Evolutionary conservation across 495 filamentous ascomycete genomes (phyloP), one percentile per base, ranked within the genome.

Genomic region (Gamarada debralockiae): DNA sequence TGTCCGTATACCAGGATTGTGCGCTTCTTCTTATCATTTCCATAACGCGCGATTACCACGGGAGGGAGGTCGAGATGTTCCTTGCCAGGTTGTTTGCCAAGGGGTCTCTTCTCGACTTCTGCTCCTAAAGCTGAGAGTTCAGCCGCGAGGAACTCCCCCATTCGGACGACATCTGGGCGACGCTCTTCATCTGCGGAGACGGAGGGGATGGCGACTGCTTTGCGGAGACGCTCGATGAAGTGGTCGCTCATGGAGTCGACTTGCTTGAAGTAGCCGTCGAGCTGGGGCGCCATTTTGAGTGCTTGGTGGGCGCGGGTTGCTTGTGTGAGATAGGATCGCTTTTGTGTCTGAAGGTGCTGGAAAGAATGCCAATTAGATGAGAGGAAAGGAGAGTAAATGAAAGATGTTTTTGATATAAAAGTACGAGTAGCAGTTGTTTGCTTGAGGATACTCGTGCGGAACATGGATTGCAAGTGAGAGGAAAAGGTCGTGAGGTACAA

Each of bases 1-100:
- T 99, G 95, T 25, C 95, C 95, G 60, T 99, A 99, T 21, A 99
- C 88, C 40, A 97, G 77, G 59, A 99, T 92, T 8, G 90, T 97
- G 31, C 88, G 83, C 81, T 97, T 97, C 62, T 80, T 87, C 68
- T 85, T 82, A 67, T 96, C 91, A 66, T 80, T 85, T 51, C 93
- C 92, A 67, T 97, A 96, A 18, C 95, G 84, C 39, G 86, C 91
- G 57, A 97, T 78, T 31, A 99, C 80, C 25, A 96, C 90, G 24
- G 95, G 93, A 10, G 95, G 95, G 10, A 99, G 83, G 22, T 96
- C 83, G 58, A 99, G 86, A 53, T 91, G 79, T 61, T 93, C 89
- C 57, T 87, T 88, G 54, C 86, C 87, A 29, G 89, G 90, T 69
- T 99, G 92, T 73, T 88, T 88, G 52, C 95, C 95, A 13, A 96